These are phyloP conservation scores for Coniochaeta ligniaria DNA, from an alignment of 2,329 filamentous ascomycete genomes.

Conservation along the genomic window DNA sequence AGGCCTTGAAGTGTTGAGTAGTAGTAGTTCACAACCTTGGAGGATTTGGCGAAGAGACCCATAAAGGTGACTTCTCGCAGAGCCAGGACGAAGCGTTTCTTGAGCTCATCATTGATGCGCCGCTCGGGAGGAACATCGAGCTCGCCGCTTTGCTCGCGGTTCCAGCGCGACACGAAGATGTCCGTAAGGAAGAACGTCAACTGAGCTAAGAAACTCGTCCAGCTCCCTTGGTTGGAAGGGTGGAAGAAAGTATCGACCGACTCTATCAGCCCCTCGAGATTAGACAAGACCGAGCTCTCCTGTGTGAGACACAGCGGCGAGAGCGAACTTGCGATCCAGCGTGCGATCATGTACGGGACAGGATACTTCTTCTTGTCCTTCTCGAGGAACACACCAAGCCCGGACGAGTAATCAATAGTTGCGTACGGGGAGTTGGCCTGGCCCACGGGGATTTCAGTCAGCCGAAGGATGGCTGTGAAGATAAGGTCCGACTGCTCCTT, in stretches of 20 bases:
- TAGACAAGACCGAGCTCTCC: conserved; percentile 73
- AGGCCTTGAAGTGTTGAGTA: conserved; percentile 84
- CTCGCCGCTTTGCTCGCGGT: conserved; percentile 87
- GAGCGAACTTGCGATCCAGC: conserved; percentile 88
- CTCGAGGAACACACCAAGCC: conserved; percentile 79
- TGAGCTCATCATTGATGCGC: conserved; percentile 71
- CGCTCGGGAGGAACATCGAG: conserved; percentile 78
- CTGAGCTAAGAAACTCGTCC: conserved; percentile 86
- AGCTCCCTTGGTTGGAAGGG: conserved; percentile 87
- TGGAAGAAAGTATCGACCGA: conserved; percentile 98
- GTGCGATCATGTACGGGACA: conserved; percentile 81
- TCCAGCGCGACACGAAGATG: conserved; percentile 97
- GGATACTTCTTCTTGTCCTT: conserved; percentile 93
- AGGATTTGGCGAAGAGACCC: conserved; percentile 95
- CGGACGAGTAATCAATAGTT: conserved; percentile 73
- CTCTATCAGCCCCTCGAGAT: conserved; percentile 85
- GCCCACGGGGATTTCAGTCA: conserved; percentile 93
- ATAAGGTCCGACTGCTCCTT: conserved; percentile 86
- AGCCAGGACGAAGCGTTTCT: conserved; percentile 81
- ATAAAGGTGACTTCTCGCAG: conserved; percentile 93
- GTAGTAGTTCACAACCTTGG: conserved; percentile 84
- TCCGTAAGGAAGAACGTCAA: conserved; percentile 89
- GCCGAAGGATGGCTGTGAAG: conserved; percentile 81
- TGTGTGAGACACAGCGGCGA: conserved; percentile 74
- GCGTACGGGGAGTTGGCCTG: conserved; percentile 93